Base-by-base conservation (phyloP, 495 filamentous ascomycete genomes). In the Talaromyces proteolyticus region DNA sequence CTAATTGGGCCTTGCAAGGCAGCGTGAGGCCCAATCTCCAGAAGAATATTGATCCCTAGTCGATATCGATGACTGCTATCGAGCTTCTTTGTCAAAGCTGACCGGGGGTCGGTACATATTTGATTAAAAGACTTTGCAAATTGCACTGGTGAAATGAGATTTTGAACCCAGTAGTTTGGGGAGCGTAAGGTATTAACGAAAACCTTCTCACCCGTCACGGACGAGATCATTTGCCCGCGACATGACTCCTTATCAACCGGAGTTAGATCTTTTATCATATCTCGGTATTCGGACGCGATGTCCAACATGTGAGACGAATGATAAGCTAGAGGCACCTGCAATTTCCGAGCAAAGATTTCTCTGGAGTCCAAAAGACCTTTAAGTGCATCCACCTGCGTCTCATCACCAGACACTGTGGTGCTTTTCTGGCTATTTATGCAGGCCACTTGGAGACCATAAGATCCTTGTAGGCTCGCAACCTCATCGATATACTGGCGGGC, bases 1-100 rank as follows among this genome's bases (percentile, higher is more conserved):
- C 54, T 59, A 3, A 65, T 44, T 0, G 65, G 71, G 2, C 68
- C 69, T 14, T 60, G 43, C 2, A 83, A 58, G 0, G 72, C 67
- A 1, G 59, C 54, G 44, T 75, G 70, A 0, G 79, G 77, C 0
- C 79, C 76, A 18, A 81, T 56, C 53, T 83, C 79, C 2, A 81
- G 11, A 0, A 81, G 47, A 14, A 34, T 10, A 20, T 8, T 18
- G 14, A 6, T 61, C 5, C 17, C 58, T 58, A 3, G 16, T 39
- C 10, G 7, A 39, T 14, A 26, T 34, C 19, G 29, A 47, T 14
- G 44, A 42, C 19, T 20, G 29, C 53, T 51, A 2, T 42, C 22
- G 34, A 65, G 63, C 16, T 49, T 38, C 6, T 64, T 58, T 17
- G 47, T 47, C 2, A 45, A 46, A 17, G 54, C 57, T 19, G 63